Conservation (phyloP, 129 eudicot species). For the Oenanthe sinensis region DNA sequence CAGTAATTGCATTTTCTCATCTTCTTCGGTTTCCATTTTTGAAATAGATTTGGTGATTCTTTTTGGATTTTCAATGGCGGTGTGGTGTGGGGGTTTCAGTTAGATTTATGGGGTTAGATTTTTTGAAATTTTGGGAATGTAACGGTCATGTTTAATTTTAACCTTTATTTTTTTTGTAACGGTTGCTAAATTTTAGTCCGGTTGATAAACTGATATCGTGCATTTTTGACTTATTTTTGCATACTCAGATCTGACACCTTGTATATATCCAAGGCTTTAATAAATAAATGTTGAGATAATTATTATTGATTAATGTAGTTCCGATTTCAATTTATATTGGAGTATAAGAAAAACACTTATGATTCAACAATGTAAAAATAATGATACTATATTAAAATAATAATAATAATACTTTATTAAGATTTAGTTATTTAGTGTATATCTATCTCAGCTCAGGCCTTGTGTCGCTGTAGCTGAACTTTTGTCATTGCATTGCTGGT, state of each 20-base stretch:
- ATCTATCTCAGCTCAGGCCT: no score
- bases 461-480: no score
- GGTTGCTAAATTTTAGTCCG: not conserved
- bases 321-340: no score
- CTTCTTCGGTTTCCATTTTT: conserved; percentile 36
- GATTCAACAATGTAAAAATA: no score
- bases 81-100: not conserved
- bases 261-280: no score
- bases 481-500: no score
- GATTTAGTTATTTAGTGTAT: no score
- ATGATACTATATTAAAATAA: no score
- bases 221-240: not conserved
- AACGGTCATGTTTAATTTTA: conserved; percentile 12
- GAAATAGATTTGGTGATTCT: not conserved
- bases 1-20: conserved; percentile 48
- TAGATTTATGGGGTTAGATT: not conserved
- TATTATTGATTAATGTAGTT: no score
- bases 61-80: conserved; percentile 28
- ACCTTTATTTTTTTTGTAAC: not conserved
- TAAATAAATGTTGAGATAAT: no score
- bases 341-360: no score
- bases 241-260: not conserved
- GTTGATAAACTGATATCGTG: not conserved
- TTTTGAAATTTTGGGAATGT: conserved; percentile 8
- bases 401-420: no score